Evolutionary conservation across 2,329 filamentous ascomycete genomes (phyloP).

Genomic region (Epichloe sp.): DNA sequence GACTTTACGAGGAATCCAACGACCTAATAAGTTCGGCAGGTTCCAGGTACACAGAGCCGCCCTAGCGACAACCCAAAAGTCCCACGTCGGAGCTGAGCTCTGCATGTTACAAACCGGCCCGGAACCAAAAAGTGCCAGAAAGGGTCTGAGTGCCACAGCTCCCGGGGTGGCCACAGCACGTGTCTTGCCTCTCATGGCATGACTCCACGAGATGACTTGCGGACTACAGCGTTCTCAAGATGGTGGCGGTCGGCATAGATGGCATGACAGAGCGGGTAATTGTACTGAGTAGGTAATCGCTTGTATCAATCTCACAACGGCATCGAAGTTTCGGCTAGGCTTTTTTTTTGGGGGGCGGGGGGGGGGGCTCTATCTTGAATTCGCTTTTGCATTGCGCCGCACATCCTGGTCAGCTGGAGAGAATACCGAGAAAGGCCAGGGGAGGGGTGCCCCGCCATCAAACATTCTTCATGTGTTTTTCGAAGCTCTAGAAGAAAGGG

Average conservation of each 20-base stretch:
- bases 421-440: not conserved
- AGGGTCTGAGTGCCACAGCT: slow-evolving; percentile 6
- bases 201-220: slow-evolving; percentile 7
- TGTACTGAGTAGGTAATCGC: slow-evolving; percentile 4
- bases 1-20: slow-evolving; percentile 3
- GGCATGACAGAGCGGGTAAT: slow-evolving; percentile 9
- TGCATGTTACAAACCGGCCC: slow-evolving; percentile 6
- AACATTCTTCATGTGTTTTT: not conserved
- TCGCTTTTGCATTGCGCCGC: not conserved
- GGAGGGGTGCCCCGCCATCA: not conserved
- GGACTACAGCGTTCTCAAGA: slow-evolving; percentile 8
- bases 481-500: slow-evolving; percentile 2
- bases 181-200: slow-evolving; percentile 5
- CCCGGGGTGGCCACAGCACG: slow-evolving; percentile 7
- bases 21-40: slow-evolving; percentile 6
- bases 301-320: slow-evolving; percentile 8
- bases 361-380: not conserved
- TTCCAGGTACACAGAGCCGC: slow-evolving; percentile 2
- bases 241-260: slow-evolving; percentile 10
- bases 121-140: slow-evolving; percentile 2
- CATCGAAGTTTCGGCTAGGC: slow-evolving; percentile 5
- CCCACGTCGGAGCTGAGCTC: slow-evolving; percentile 11
- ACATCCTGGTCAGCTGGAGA: slow-evolving; percentile 5
- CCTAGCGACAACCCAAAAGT: slow-evolving; percentile 10
- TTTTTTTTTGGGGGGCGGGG: not conserved